A percentile compares a stretch with the other conserved stretches of the same genome.
Evolutionary conservation across 2,329 filamentous ascomycete genomes (phyloP).

Genomic region (Colletotrichum lindemuthianum): DNA sequence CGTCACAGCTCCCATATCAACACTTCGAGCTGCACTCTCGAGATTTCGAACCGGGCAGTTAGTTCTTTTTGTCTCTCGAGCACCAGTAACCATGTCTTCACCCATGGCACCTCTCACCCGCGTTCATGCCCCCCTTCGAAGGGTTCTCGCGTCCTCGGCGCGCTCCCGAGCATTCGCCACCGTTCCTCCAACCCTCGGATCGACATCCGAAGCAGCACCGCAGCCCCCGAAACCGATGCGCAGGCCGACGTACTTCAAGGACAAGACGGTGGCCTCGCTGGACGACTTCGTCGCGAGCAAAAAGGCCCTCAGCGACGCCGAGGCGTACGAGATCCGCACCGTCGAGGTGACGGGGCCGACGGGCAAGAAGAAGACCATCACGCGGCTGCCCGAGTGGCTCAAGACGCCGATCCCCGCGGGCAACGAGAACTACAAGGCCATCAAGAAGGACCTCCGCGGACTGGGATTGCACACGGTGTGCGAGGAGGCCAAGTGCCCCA

Average conservation of each 20-base stretch:
- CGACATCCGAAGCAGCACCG: constrained; percentile 37
- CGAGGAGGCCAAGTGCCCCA: constrained; percentile 96
- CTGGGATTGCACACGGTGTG: constrained; percentile 94
- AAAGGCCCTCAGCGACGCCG: constrained; percentile 51
- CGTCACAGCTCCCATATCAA: constrained; percentile 14
- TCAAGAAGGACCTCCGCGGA: constrained; percentile 92
- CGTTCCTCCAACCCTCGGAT: constrained; percentile 49
- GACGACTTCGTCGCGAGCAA: constrained; percentile 64
- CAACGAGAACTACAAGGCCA: constrained; percentile 87
- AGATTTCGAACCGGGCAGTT: background rate
- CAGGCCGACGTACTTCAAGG: constrained; percentile 68
- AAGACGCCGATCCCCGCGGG: constrained; percentile 93
- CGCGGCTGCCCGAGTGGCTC: constrained; percentile 89
- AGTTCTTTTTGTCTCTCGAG: background rate
- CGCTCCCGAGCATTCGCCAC: constrained; percentile 57
- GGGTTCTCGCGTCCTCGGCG: constrained; percentile 45
- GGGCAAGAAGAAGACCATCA: constrained; percentile 71
- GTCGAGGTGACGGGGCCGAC: constrained; percentile 69
- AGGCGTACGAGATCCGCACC: constrained; percentile 70
- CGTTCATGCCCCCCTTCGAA: constrained; percentile 54
- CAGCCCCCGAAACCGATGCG: constrained; percentile 38
- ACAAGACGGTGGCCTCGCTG: constrained; percentile 66
- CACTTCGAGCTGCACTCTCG: background rate
- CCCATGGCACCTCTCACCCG: constrained; percentile 54
- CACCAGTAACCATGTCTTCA: constrained; percentile 47